Percentiles rank a stretch among this genome's conserved stretches.
These are phyloP conservation scores for Sporothrix dimorphospora DNA, from an alignment of 2,329 filamentous ascomycete genomes.

Conservation along the genomic window DNA sequence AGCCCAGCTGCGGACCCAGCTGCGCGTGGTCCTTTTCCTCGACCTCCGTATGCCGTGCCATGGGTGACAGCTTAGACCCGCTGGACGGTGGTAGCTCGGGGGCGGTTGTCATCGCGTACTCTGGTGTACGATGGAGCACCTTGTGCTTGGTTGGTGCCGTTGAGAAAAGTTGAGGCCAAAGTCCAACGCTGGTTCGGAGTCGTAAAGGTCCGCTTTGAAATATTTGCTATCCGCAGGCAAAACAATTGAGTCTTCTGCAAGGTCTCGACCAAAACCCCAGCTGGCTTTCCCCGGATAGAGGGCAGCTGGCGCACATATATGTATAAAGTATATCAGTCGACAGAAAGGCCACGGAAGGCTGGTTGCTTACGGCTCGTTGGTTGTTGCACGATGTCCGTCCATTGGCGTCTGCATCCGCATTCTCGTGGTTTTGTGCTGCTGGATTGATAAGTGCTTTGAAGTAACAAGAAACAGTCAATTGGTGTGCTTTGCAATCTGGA, in stretches of 20 bases:
- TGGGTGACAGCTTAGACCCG: background rate
- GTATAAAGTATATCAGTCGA: background rate
- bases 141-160: background rate
- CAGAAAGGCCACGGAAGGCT: background rate
- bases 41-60: background rate
- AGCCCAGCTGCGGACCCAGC: background rate
- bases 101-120: background rate
- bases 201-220: background rate
- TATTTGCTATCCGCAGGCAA: background rate
- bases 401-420: background rate
- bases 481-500: background rate
- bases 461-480: background rate
- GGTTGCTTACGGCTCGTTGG: background rate
- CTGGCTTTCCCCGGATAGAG: background rate
- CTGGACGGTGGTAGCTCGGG: background rate
- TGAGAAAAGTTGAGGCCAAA: background rate
- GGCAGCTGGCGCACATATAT: background rate
- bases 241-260: background rate
- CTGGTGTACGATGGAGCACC: background rate
- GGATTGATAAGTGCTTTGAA: background rate
- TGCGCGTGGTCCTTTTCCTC: background rate
- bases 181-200: background rate
- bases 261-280: background rate
- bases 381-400: background rate
- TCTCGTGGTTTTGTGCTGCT: background rate